Evolutionary conservation across 108 stramenopile species (phyloP).

Genomic region (Cyclotella atomus): DNA sequence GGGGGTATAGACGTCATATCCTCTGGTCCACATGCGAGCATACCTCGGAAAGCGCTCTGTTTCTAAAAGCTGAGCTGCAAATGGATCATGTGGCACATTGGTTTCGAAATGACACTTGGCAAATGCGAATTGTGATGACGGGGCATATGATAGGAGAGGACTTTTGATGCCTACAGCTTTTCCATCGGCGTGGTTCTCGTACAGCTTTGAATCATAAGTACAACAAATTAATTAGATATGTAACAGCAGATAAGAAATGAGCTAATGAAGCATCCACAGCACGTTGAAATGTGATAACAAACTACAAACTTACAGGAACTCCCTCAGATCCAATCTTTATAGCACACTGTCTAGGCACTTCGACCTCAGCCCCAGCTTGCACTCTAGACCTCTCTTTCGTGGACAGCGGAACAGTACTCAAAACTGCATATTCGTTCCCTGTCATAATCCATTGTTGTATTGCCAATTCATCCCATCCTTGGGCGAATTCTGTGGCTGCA

Average conservation of each 20-base stretch:
- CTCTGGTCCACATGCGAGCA: conserved; percentile 83
- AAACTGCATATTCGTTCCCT: conserved; percentile 92
- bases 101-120: conserved; percentile 94
- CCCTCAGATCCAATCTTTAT: conserved; percentile 67
- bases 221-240: too few species aligned
- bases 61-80: conserved; percentile 82
- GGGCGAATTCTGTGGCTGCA: conserved; percentile 85
- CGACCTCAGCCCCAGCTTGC: conserved; percentile 21
- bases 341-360: conserved; percentile 70
- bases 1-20: conserved; percentile 91
- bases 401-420: conserved; percentile 82
- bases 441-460: conserved; percentile 77
- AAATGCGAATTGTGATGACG: conserved; percentile 92
- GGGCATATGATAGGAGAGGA: conserved; percentile 82
- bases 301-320: conserved; percentile 40
- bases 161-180: conserved; percentile 63
- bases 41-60: conserved; percentile 91
- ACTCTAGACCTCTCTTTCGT: conserved; percentile 53
- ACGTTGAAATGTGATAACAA: too few species aligned
- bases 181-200: conserved; percentile 68
- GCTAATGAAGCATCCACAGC: too few species aligned
- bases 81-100: conserved; percentile 91
- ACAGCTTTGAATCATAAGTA: conserved; percentile 47
- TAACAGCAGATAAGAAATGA: too few species aligned
- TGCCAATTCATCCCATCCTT: conserved; percentile 83